Evolutionary conservation across 257 asterid species (phyloP), one percentile per base, ranked within the genome.

Genomic region (Agastache rugosa): DNA sequence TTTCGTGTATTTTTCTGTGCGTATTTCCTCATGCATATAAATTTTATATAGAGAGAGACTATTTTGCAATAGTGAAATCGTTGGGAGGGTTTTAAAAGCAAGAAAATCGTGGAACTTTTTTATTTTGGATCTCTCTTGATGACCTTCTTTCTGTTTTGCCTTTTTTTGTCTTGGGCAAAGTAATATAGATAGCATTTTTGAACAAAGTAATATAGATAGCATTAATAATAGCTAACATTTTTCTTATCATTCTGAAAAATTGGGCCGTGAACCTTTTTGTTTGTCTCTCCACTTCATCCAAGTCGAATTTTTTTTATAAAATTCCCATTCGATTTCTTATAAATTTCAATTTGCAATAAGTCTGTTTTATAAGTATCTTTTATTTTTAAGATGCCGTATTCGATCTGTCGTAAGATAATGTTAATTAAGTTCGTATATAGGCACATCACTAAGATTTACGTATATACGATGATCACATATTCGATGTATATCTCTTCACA

Each of bases 131-230:
- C 25, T 19, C 51, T 53, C 29, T 20, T 34, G 74, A 69, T 17
- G 35, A 35, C 31, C 22, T 69, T 8, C 20, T 37, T 45, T 69
- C 20, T 31, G 8, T 69, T 69, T 53, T 23, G 31, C 64, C 23
- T 54, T 69, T 68, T 31, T 29, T 19, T 69, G 34, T 69, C 59
- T 59, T 59, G 64, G 74, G 63, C 25, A 14, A 31, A 51, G 63
- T 53, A 42, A 48, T 68, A 8, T 68, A 29, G 44, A 68, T 68
- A 68, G 34, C 31, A 31, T 29, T 27, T n/a, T n/a, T n/a, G n/a
- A n/a, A n/a, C 25, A 14, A 31, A 51, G 63, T 53, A 42, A 48
- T 68, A 8, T 68, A 29, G 44, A 68, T 68, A 68, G 34, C 31
- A 31, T 29, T 27, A 27, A 59, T 14, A 27, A 25, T 14, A 59